These are phyloP conservation scores for Tolypocladium tundrense DNA, from an alignment of 2,329 filamentous ascomycete species.

Conservation along the genomic window DNA sequence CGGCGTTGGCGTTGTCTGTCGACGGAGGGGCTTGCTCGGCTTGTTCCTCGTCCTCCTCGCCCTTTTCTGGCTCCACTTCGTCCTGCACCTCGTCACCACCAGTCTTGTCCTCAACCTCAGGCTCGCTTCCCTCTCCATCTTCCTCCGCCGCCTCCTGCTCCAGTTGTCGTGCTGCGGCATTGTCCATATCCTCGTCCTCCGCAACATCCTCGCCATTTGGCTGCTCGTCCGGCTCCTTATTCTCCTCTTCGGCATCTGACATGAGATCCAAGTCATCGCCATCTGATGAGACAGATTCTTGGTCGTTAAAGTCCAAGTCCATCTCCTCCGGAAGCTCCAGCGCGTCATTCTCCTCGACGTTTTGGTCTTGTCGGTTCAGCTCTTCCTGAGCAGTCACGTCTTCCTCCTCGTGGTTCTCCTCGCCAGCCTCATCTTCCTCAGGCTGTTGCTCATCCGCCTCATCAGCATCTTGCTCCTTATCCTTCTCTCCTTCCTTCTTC, in stretches of 20 bases:
- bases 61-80: slow-evolving; percentile 25
- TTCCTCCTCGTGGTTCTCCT: slow-evolving; percentile 52
- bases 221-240: slow-evolving; percentile 24
- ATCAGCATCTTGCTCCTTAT: slow-evolving; percentile 26
- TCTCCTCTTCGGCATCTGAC: slow-evolving; percentile 40
- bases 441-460: slow-evolving; percentile 33
- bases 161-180: slow-evolving; percentile 25
- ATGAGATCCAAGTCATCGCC: slow-evolving; percentile 50
- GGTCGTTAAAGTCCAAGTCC: slow-evolving; percentile 69
- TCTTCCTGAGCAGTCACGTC: slow-evolving; percentile 46
- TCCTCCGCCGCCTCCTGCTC: slow-evolving; percentile 25
- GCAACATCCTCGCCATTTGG: slow-evolving; percentile 26
- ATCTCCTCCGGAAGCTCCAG: slow-evolving; percentile 83
- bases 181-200: slow-evolving; percentile 24
- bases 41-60: slow-evolving; percentile 24
- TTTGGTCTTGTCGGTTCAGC: slow-evolving; percentile 55
- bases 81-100: slow-evolving; percentile 41
- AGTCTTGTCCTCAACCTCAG: slow-evolving; percentile 37
- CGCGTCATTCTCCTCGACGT: slow-evolving; percentile 71
- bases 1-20: slow-evolving; percentile 38
- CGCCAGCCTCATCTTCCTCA: slow-evolving; percentile 34
- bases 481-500: slow-evolving; percentile 34
- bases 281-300: slow-evolving; percentile 43
- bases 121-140: slow-evolving; percentile 48
- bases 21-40: slow-evolving; percentile 23